Evolutionary conservation across 176 grass and related monocot species (phyloP).

Genomic region (Juncus inflexus): DNA sequence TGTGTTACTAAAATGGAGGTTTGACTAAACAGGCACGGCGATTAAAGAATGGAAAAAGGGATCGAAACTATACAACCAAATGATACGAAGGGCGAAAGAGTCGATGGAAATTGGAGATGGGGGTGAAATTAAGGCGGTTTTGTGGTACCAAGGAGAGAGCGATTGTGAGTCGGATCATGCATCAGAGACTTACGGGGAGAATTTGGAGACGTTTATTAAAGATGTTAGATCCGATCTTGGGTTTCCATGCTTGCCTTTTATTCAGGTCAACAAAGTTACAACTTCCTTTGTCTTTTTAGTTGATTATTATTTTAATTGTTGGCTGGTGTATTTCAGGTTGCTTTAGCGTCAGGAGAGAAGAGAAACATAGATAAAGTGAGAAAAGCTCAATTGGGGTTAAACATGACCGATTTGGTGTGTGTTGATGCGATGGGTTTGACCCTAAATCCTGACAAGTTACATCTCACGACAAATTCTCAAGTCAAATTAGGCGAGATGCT

Average conservation of each 20-base stretch:
- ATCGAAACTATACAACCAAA: slow-evolving; percentile 60
- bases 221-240: slow-evolving; percentile 63
- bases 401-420: slow-evolving; percentile 66
- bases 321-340: slow-evolving; percentile 45
- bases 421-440: slow-evolving; percentile 69
- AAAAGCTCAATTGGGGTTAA: slow-evolving; percentile 57
- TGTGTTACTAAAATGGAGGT: neutral
- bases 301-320: neutral
- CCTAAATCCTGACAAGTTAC: slow-evolving; percentile 63
- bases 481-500: slow-evolving; percentile 78
- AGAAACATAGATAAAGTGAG: slow-evolving; percentile 68
- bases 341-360: slow-evolving; percentile 65
- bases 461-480: slow-evolving; percentile 72
- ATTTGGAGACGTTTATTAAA: slow-evolving; percentile 53
- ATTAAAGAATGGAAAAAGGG: slow-evolving; percentile 71
- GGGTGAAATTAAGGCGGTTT: slow-evolving; percentile 65
- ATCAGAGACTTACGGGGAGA: slow-evolving; percentile 39
- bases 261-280: slow-evolving; percentile 48
- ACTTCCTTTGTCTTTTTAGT: neutral
- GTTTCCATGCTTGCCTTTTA: slow-evolving; percentile 61
- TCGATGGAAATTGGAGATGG: slow-evolving; percentile 22
- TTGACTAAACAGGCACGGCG: slow-evolving; percentile 38
- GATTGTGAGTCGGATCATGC: slow-evolving; percentile 41
- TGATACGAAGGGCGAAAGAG: slow-evolving; percentile 51
- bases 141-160: slow-evolving; percentile 98